Percentiles rank a stretch among this genome's conserved stretches.
Conservation (phyloP, 192 early-diverging fungal genomes). For the Rhizoclosmatium globosum region DNA sequence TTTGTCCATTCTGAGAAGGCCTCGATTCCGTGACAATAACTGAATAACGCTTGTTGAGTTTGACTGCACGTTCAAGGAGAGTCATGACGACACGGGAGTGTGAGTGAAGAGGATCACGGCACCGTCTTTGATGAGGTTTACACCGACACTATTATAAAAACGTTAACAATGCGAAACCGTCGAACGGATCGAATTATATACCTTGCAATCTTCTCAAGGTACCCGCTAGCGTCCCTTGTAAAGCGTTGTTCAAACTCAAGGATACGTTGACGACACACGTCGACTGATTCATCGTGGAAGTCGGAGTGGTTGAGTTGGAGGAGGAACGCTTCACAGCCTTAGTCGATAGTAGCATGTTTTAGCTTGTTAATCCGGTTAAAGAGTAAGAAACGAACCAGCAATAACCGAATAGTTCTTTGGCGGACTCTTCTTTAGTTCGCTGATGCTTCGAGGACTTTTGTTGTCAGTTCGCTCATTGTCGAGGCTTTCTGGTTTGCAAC, state of each 20-base stretch:
- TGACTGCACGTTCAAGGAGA: constrained; percentile 77
- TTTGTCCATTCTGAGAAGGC: constrained; percentile 72
- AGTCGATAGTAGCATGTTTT: constrained; percentile 6
- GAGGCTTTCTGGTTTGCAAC: constrained; percentile 64
- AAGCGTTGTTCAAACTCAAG: constrained; percentile 76
- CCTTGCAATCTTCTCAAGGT: constrained; percentile 80
- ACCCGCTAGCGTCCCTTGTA: constrained; percentile 74
- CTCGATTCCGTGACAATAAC: constrained; percentile 93
- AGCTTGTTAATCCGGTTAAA: constrained; percentile 5
- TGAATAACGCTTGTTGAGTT: constrained; percentile 83
- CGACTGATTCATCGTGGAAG: constrained; percentile 21
- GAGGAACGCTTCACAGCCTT: constrained; percentile 23
- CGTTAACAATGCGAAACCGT: constrained; percentile 32
- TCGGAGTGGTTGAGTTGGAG: constrained; percentile 70
- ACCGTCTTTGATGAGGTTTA: constrained; percentile 18
- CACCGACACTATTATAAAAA: constrained; percentile 13
- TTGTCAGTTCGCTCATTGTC: constrained; percentile 90
- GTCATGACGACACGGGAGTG: constrained; percentile 95
- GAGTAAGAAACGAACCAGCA: constrained; percentile 68
- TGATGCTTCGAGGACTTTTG: constrained; percentile 72
- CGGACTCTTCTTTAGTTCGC: constrained; percentile 70
- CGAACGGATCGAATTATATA: constrained; percentile 47
- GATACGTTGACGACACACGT: constrained; percentile 65
- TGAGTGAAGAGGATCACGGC: constrained; percentile 87
- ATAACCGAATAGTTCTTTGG: constrained; percentile 81